Conservation (phyloP, 768 basidiomycete genomes). For the Leccinum uliginosum region DNA sequence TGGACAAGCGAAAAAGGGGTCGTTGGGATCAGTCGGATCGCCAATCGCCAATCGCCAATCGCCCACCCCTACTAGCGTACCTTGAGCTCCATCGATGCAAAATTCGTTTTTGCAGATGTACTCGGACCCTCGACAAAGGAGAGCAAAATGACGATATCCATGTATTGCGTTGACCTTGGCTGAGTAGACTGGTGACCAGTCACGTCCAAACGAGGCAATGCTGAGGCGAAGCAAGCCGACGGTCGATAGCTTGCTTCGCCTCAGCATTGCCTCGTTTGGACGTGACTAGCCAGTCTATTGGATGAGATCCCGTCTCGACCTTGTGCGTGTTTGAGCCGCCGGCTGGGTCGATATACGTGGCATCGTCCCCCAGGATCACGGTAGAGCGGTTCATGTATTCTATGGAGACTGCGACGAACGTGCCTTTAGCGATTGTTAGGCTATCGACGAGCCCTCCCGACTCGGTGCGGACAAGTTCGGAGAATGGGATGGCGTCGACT, state of each 20-base stretch:
- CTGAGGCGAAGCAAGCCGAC: no score
- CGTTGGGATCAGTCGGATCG: neutral
- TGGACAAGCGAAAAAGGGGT: neutral
- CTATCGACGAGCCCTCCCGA: constrained; percentile 36
- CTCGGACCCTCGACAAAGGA: constrained; percentile 48
- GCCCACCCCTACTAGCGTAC: constrained; percentile 9
- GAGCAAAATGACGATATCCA: constrained; percentile 45
- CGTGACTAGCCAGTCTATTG: no score
- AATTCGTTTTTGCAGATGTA: constrained; percentile 44
- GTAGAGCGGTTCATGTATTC: constrained; percentile 45
- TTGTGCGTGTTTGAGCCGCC: constrained; percentile 46
- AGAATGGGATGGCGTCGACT: constrained; percentile 58
- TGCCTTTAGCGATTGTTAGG: constrained; percentile 45
- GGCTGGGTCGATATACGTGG: constrained; percentile 56
- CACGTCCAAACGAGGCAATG: no score
- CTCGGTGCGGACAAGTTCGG: constrained; percentile 37
- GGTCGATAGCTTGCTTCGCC: no score
- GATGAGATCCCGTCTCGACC: constrained; percentile 18
- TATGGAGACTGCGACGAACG: constrained; percentile 40
- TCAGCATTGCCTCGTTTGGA: no score
- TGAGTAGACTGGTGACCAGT: no score
- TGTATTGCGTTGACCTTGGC: constrained; percentile 36
- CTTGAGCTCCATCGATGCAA: constrained; percentile 40
- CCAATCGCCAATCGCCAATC: no score
- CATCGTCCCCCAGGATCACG: constrained; percentile 57